Base-by-base conservation (phyloP, 2,329 filamentous ascomycete species). In the Chaetomium strumarium region DNA sequence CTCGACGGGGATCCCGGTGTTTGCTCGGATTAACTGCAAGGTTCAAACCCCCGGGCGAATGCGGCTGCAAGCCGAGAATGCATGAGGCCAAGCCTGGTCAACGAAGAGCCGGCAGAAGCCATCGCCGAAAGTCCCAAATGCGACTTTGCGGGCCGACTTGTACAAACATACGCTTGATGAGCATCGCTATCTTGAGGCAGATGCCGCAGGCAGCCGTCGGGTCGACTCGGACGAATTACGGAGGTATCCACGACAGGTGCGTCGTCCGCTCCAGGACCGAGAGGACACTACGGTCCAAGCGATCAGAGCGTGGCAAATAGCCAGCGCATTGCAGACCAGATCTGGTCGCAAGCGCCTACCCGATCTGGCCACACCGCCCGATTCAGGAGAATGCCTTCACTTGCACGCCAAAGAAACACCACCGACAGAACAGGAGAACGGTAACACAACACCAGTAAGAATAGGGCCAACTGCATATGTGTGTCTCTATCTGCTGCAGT, bases 241-340 rank as follows among this genome's bases (percentile, higher is more conserved):
- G 46, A 36, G 24, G 16, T 16, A 16, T 9, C 41, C 31, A 45
- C 6, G 31, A 41, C 41, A 17, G 24, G 31, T 10, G 20, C 7
- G 16, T 29, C 14, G 44, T 38, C 34, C 20, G 24, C 38, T 24
- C 7, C 24, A 24, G 24, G 24, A 24, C 16, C 37, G n/a, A 16
- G 14, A 39, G 19, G 29, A 16, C 34, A 11, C 42, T 30, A 57
- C 50, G 36, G 40, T 43, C 43, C 29, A 52, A 24, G 49, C 49
- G 42, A 57, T 47, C 52, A 49, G 33, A 39, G 42, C 12, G 24
- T 14, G n/a, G 46, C 46, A 39, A 24, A 36, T 39, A 46, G 49
- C 42, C 53, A 24, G 47, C 45, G 37, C 31, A 17, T 30, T 7
- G 11, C 31, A 20, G 14, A 17, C 42, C 46, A 40, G n/a, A 8